Evolutionary conservation across 2,329 filamentous ascomycete species (phyloP), one percentile per base, ranked within the genome.

Genomic region (Aureobasidium sp.): DNA sequence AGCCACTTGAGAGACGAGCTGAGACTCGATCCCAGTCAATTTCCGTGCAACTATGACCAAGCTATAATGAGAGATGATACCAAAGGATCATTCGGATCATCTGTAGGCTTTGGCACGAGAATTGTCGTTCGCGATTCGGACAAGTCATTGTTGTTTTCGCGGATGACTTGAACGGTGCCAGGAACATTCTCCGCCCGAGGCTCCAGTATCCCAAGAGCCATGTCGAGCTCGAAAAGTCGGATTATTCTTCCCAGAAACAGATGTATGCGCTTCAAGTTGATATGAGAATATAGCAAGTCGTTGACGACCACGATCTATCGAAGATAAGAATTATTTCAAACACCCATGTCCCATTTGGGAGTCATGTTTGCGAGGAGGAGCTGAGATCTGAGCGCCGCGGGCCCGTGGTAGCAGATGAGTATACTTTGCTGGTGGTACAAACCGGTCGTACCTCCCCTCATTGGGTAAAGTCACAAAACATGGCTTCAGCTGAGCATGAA

Each of bases 71-170:
- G 9, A 12, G 20, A 29, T 34, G 76, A 64, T 80, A 87, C 84
- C 67, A 96, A 79, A 34, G 91, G 92, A 74, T 97, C 92, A 72
- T 95, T 93, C 4, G 90, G 90, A 72, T 96, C 90, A 74, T 96
- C 88, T 65, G 87, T 92, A 2, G 93, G 93, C 71, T 97, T 93
- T 5, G 93, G 93, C 5, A 95, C 88, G 36, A 97, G 84, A 68
- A 97, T 89, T 17, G 65, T 66, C 15, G 63, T 64, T 41, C 67
- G 52, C 34, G 65, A 64, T 39, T 42, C 39, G 29, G 63, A 55
- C 13, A 60, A 62, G 36, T 62, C 64, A n/a, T 66, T 66, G 10
- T 67, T 61, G n/a, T 61, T 39, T 29, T 69, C 61, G 62, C 73
- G 67, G 63, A 75, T 75, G 41, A 75, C 78, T 71, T 56, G 20